These are phyloP conservation scores for Mycena crocata DNA, from an alignment of 768 basidiomycete genomes.

Conservation along the genomic window DNA sequence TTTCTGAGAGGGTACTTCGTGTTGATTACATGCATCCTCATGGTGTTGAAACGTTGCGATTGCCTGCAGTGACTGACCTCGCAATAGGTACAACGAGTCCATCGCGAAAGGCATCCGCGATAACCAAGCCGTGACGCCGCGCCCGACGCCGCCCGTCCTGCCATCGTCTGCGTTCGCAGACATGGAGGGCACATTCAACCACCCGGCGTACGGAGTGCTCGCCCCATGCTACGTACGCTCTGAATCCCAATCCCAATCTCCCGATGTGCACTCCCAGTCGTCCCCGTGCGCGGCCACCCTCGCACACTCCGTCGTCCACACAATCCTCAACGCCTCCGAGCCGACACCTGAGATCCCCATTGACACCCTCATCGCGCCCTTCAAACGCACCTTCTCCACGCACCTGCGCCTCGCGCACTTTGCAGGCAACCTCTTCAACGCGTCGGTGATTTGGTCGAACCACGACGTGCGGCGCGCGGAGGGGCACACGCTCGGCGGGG, in stretches of 20 bases:
- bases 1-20: too few relatives aligned
- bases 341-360: slow-evolving; percentile 33
- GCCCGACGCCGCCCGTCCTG: too few relatives aligned
- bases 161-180: slow-evolving; percentile 33
- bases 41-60: not conserved
- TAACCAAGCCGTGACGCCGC: too few relatives aligned
- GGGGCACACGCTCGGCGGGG: slow-evolving; percentile 40
- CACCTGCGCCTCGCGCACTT: slow-evolving; percentile 53
- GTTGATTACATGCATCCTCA: too few relatives aligned
- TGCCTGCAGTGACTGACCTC: too few relatives aligned
- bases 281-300: slow-evolving; percentile 39
- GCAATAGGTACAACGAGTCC: too few relatives aligned
- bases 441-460: slow-evolving; percentile 51
- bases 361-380: slow-evolving; percentile 51
- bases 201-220: slow-evolving; percentile 50
- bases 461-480: slow-evolving; percentile 42
- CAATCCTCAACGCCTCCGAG: slow-evolving; percentile 39
- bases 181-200: slow-evolving; percentile 44
- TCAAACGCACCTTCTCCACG: slow-evolving; percentile 48
- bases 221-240: slow-evolving; percentile 46
- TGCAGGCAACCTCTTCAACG: slow-evolving; percentile 54
- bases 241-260: too few relatives aligned
- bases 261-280: too few relatives aligned
- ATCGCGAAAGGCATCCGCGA: too few relatives aligned
- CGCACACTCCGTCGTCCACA: slow-evolving; percentile 38